Base-by-base conservation (phyloP, 768 basidiomycete species). In the Tephrocybe sp. region DNA sequence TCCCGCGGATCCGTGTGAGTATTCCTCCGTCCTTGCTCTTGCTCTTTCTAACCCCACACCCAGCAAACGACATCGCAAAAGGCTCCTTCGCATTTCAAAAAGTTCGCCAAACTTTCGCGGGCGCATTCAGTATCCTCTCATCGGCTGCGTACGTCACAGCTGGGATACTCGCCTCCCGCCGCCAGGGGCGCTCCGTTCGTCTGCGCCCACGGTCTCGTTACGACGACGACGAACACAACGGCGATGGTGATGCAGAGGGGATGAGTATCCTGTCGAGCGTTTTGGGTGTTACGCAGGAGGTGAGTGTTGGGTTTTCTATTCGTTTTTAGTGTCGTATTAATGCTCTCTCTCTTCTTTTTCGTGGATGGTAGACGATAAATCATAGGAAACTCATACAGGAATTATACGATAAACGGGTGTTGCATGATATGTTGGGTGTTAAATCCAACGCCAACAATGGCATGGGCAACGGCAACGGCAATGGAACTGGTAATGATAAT, bases 21-120 rank as follows among this genome's bases (percentile, higher is more conserved):
- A 5, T 5, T 22, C 23, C 12, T 16, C 26, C 26, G 26, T 26
- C 8, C 34, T 17, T 34, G 26, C 11, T 8, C 19, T 16, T 20
- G 33, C 19, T 26, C 9, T 3, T 45, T 39, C 30, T 19, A 13
- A 16, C 6, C 2, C 12, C 14, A 17, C 14, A 14, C 7, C 19
- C 62, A 98, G 94, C 84, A 17, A 98, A 98, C 64, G 95, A 98
- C 68, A 92, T 98, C 22, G 92, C 94, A 0, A 82, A 79, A 45
- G 92, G 93, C 1, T 93, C 94, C 0, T 95, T 83, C 68, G 85
- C 82, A 31, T 90, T 97, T 56, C 72, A 78, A 22, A 86, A 85
- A 62, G 93, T 98, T 34, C 84, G 85, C 19, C 80, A 82, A 44
- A 87, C 92, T 2, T 78, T 98, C 53, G 85, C 88, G 0, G 95